A percentile compares a stretch with the other conserved stretches of the same genome.
Evolutionary conservation across 1,139 yeast genomes (phyloP).

Genomic region (Pichia sp.): DNA sequence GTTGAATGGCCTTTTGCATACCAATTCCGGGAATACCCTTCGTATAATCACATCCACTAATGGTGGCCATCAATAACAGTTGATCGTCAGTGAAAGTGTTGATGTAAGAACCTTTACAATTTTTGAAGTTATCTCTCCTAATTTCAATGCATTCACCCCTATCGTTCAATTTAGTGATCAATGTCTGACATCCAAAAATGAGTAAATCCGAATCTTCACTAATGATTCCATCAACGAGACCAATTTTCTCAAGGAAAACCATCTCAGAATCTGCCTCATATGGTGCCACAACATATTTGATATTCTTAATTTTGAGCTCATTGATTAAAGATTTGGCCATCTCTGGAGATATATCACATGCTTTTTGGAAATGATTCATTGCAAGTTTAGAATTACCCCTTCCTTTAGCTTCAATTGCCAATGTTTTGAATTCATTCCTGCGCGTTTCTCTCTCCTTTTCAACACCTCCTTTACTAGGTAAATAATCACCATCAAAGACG

Average conservation of each 20-base stretch:
- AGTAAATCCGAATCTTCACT: conserved; percentile 94
- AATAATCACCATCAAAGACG: conserved; percentile 89
- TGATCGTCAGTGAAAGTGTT: conserved; percentile 46
- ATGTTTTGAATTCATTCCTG: conserved; percentile 50
- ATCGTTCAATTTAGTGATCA: conserved; percentile 79
- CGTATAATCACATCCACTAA: conserved; percentile 95
- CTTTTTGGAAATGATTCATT: conserved; percentile 62
- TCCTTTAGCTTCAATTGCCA: conserved; percentile 44
- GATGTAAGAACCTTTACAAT: conserved; percentile 42
- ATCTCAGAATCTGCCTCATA: conserved; percentile 98
- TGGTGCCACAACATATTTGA: conserved; percentile 87
- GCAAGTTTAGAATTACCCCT: conserved; percentile 57
- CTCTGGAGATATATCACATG: conserved; percentile 81
- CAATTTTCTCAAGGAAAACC: conserved; percentile 76
- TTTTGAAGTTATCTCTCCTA: conserved; percentile 42
- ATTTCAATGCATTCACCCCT: conserved; percentile 71
- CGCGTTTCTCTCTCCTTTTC: conserved; percentile 54
- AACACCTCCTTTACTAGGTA: conserved; percentile 74
- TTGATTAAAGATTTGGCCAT: conserved; percentile 88
- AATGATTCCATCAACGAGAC: conserved; percentile 75
- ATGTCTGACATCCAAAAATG: conserved; percentile 72
- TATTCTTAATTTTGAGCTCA: conserved; percentile 49
- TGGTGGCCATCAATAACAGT: conserved; percentile 69
- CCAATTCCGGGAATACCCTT: conserved; percentile 82
- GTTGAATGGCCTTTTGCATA: conserved; percentile 61